Evolutionary conservation across 2,329 filamentous ascomycete genomes (phyloP).

Genomic region (Aspergillaceae sp.): DNA sequence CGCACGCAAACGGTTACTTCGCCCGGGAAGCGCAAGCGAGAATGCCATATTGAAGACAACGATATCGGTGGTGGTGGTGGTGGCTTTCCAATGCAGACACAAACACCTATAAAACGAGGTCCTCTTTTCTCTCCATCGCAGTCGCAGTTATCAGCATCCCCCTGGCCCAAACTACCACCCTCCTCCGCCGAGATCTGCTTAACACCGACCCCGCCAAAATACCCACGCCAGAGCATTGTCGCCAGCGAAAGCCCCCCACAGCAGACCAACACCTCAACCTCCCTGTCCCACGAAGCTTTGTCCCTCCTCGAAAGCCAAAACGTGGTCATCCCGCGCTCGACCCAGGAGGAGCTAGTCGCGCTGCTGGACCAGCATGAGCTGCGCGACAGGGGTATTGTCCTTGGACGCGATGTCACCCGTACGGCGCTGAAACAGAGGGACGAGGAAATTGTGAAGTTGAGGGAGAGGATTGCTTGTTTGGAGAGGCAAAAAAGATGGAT

Average conservation of each 20-base stretch:
- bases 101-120: background rate
- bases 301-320: slow-evolving; percentile 27
- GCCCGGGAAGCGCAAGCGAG: slow-evolving; percentile 29
- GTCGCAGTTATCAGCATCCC: background rate
- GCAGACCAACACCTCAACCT: background rate
- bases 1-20: slow-evolving; percentile 24
- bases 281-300: slow-evolving; percentile 14
- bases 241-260: background rate
- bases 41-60: slow-evolving; percentile 16
- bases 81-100: background rate
- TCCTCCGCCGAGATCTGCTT: background rate
- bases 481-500: slow-evolving; percentile 50
- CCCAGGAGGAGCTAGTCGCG: slow-evolving; percentile 28
- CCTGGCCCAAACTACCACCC: background rate
- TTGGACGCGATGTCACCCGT: slow-evolving; percentile 59
- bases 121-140: background rate
- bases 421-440: slow-evolving; percentile 56
- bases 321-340: slow-evolving; percentile 24
- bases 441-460: slow-evolving; percentile 55
- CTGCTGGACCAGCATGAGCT: slow-evolving; percentile 50
- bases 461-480: slow-evolving; percentile 53
- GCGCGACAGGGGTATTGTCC: slow-evolving; percentile 52
- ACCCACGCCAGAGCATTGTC: background rate
- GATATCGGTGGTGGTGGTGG: background rate
- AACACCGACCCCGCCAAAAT: background rate